These are phyloP conservation scores for Coemansia sp. DNA, from an alignment of 192 early-diverging fungal genomes.

Conservation along the genomic window DNA sequence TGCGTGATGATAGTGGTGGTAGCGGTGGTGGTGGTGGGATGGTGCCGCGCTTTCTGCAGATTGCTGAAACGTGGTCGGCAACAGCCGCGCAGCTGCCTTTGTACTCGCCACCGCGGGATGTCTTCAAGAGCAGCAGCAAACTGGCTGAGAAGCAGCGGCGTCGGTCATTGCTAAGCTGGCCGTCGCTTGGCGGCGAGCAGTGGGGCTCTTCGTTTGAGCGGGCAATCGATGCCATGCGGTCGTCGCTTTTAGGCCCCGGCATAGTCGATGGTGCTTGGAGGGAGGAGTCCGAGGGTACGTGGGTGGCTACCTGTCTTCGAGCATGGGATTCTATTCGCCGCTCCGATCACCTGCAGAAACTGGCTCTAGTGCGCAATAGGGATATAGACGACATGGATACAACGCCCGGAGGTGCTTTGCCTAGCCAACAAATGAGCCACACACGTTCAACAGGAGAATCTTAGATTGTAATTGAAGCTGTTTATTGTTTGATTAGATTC, in stretches of 20 bases:
- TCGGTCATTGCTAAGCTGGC: neutral
- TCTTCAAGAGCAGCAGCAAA: too few relatives aligned
- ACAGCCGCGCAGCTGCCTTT: neutral
- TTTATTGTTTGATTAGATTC: too few relatives aligned
- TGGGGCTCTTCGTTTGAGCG: neutral
- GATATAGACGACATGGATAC: too few relatives aligned
- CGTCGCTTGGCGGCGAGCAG: too few relatives aligned
- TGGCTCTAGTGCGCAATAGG: neutral
- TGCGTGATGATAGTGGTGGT: too few relatives aligned
- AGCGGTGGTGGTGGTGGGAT: too few relatives aligned
- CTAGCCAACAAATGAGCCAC: too few relatives aligned
- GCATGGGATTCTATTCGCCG: constrained; percentile 44
- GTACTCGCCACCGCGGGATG: neutral
- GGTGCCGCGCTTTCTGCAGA: constrained; percentile 4
- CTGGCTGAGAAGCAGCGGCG: neutral
- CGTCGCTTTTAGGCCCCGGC: neutral
- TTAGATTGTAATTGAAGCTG: too few relatives aligned
- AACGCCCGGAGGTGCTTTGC: too few relatives aligned
- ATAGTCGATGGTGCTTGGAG: neutral
- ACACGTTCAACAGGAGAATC: neutral
- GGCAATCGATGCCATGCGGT: neutral
- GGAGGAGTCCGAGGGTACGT: constrained; percentile 11
- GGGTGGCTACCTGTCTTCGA: constrained; percentile 17
- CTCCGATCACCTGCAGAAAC: constrained; percentile 10
- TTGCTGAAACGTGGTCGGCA: constrained; percentile 1